Percentiles rank a stretch among this genome's conserved stretches.
These are phyloP conservation scores for Ophiostoma tasmaniense DNA, from an alignment of 2,329 filamentous ascomycete species.

Conservation along the genomic window DNA sequence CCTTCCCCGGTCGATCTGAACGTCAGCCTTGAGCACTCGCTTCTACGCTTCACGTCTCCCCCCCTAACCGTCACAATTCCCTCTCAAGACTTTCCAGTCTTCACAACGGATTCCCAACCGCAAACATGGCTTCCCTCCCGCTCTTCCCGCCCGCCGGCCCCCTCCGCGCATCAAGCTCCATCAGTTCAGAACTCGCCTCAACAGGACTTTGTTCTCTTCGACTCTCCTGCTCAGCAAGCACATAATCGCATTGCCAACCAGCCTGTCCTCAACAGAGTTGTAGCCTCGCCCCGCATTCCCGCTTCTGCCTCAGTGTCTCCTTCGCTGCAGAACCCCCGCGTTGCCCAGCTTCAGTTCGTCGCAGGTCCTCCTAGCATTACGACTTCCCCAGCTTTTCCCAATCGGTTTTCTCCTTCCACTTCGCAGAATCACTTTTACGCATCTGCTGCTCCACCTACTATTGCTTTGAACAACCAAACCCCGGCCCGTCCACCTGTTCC, in stretches of 20 bases:
- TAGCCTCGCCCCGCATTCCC: slow-evolving; percentile 30
- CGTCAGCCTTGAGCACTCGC: slow-evolving; percentile 51
- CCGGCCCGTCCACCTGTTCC: slow-evolving; percentile 57
- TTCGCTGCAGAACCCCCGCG: slow-evolving; percentile 49
- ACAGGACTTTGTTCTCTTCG: slow-evolving; percentile 75
- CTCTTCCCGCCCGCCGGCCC: slow-evolving; percentile 54
- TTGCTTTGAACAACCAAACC: slow-evolving; percentile 45
- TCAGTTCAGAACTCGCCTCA: slow-evolving; percentile 40
- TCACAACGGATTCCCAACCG: slow-evolving; percentile 70
- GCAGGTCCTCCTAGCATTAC: slow-evolving; percentile 45
- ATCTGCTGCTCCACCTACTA: slow-evolving; percentile 52
- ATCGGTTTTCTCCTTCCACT: slow-evolving; percentile 48
- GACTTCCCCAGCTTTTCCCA: slow-evolving; percentile 43
- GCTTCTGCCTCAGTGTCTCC: slow-evolving; percentile 33
- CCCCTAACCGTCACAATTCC: slow-evolving; percentile 51
- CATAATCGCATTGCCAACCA: slow-evolving; percentile 36
- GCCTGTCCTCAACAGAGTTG: slow-evolving; percentile 32
- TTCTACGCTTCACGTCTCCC: slow-evolving; percentile 53
- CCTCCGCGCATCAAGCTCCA: slow-evolving; percentile 50
- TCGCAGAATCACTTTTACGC: slow-evolving; percentile 55
- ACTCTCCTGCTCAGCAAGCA: slow-evolving; percentile 38
- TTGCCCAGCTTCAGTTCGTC: slow-evolving; percentile 44
- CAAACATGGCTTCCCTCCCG: slow-evolving; percentile 74
- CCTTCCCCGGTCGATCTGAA: slow-evolving; percentile 57
- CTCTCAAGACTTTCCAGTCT: slow-evolving; percentile 61